phyloP scores from a whole-genome alignment of 1,284 basidiomycete species.

The Cutaneotrichosporon spelunceum region DNA sequence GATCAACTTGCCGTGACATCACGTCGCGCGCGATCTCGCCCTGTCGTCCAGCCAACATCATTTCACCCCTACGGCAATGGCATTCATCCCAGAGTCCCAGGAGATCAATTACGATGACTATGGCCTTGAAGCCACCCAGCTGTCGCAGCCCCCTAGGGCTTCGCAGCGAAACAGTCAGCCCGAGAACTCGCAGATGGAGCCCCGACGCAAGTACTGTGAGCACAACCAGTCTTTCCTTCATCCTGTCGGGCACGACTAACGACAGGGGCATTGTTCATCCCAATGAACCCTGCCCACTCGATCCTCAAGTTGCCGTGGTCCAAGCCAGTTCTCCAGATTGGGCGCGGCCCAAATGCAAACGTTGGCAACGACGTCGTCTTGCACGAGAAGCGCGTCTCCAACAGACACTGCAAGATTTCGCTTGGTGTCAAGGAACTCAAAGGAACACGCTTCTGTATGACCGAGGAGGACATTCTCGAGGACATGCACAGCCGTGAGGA shows the following conservation, averaged over 20 bases:
- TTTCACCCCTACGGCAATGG: conserved; percentile 18
- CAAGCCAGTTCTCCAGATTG: conserved; percentile 39
- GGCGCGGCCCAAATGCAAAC: conserved; percentile 34
- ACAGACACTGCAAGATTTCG: conserved; percentile 45
- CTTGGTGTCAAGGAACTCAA: conserved; percentile 31
- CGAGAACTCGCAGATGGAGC: conserved; percentile 41
- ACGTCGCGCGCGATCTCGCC: too few relatives aligned
- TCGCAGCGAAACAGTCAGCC: conserved; percentile 27
- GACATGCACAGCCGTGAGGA: conserved; percentile 40
- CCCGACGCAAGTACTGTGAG: conserved; percentile 50
- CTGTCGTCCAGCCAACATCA: not conserved
- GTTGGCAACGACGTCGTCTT: conserved; percentile 44
- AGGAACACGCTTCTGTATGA: conserved; percentile 20
- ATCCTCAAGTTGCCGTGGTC: conserved; percentile 51
- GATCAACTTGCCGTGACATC: too few relatives aligned
- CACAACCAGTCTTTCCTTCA: not conserved
- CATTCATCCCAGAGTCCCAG: conserved; percentile 30
- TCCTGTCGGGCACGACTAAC: conserved; percentile 5
- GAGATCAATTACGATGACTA: conserved; percentile 31
- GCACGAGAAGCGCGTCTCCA: conserved; percentile 45
- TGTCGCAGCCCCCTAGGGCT: conserved; percentile 38
- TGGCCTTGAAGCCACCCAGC: conserved; percentile 43
- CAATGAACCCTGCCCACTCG: conserved; percentile 38
- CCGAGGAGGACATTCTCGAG: conserved; percentile 27
- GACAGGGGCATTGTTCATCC: conserved; percentile 50